These are phyloP conservation scores for Corylus americana DNA, from an alignment of 306 rosid genomes.

Conservation along the genomic window DNA sequence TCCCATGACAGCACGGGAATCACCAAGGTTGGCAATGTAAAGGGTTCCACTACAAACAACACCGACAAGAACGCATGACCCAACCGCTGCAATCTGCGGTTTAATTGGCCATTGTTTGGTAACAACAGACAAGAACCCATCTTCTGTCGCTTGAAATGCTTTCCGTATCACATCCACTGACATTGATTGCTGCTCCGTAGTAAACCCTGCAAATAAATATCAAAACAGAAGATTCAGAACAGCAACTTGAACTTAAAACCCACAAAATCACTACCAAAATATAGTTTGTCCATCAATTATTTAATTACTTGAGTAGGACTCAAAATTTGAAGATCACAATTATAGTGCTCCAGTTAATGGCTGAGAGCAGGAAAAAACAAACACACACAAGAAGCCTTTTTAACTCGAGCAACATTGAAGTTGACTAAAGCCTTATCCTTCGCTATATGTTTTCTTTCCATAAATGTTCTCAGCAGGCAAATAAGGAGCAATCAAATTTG, in stretches of 20 bases:
- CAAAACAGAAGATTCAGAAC: slow-evolving; percentile 10
- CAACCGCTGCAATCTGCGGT: slow-evolving; percentile 92
- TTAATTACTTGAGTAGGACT: neutral
- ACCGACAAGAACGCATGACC: slow-evolving; percentile 90
- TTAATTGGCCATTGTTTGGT: slow-evolving; percentile 62
- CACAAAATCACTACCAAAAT: neutral
- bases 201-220: slow-evolving; percentile 58
- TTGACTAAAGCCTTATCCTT: neutral
- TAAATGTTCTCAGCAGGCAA: slow-evolving; percentile 3
- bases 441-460: neutral
- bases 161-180: slow-evolving; percentile 76
- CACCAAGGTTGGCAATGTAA: slow-evolving; percentile 77
- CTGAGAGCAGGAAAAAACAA: neutral
- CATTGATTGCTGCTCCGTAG: slow-evolving; percentile 79
- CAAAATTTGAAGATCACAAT: neutral
- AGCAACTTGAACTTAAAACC: neutral
- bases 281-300: neutral
- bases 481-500: neutral
- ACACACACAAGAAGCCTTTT: neutral
- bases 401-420: neutral
- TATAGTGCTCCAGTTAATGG: neutral
- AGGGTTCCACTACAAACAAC: slow-evolving; percentile 73
- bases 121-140: slow-evolving; percentile 73
- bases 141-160: slow-evolving; percentile 93
- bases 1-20: slow-evolving; percentile 94